Conservation (phyloP, 371 early-diverging fungal genomes). For the Entomophthora muscae region DNA sequence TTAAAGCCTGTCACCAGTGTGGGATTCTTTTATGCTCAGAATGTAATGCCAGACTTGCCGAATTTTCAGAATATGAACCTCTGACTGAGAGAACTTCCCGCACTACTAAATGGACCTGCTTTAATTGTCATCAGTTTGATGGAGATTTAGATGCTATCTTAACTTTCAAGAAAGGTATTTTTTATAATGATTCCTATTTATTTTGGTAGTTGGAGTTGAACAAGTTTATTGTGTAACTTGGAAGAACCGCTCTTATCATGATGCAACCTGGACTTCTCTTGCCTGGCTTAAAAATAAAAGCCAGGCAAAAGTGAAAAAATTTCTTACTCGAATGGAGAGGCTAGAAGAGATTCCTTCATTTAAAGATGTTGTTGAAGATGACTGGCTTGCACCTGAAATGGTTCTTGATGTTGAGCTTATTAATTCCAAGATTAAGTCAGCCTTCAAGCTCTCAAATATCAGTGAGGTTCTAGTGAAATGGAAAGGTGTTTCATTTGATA, state of each 20-base stretch:
- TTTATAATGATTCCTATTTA: background rate
- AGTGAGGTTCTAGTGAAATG: slow-evolving; percentile 11
- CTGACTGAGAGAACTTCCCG: background rate
- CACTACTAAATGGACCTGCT: background rate
- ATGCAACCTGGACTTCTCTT: background rate
- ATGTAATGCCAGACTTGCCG: background rate
- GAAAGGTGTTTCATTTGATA: background rate
- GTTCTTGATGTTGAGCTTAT: background rate
- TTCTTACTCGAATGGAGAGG: background rate
- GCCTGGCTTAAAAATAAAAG: background rate
- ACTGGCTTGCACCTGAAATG: slow-evolving; percentile 1
- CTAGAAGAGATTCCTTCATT: background rate
- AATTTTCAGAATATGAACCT: background rate
- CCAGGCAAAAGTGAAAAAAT: background rate
- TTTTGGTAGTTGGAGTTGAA: background rate
- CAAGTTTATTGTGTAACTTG: background rate
- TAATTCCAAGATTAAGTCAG: background rate
- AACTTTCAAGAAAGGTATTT: background rate
- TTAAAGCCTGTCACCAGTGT: background rate
- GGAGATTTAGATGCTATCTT: background rate
- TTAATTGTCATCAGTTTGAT: background rate
- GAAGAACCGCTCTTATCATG: background rate
- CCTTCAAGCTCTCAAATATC: background rate
- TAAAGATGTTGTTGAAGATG: background rate
- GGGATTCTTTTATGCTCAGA: background rate